phyloP scores from a whole-genome alignment of 768 basidiomycete genomes.

The Imleria badia region DNA sequence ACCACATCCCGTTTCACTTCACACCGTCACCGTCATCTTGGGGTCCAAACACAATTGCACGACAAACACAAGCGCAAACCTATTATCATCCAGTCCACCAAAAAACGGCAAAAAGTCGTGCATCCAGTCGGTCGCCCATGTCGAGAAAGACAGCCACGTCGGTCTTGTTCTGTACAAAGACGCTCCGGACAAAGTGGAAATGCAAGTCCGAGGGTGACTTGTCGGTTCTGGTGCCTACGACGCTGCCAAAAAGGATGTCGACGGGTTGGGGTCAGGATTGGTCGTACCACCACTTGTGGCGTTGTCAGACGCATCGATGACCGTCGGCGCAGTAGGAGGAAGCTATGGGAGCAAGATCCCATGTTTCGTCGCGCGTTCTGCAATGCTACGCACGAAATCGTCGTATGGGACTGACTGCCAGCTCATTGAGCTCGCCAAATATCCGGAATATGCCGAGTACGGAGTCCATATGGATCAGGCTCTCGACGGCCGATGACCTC shows the following conservation, averaged over 20 bases:
- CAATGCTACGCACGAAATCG: slow-evolving; percentile 69
- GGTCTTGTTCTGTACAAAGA: slow-evolving; percentile 66
- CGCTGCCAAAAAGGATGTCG: slow-evolving; percentile 55
- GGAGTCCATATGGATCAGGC: slow-evolving; percentile 71
- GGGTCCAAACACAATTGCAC: slow-evolving; percentile 77
- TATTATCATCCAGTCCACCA: slow-evolving; percentile 92
- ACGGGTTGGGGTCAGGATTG: slow-evolving; percentile 52
- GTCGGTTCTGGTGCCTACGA: slow-evolving; percentile 26
- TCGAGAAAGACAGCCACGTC: slow-evolving; percentile 89
- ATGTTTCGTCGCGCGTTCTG: slow-evolving; percentile 58
- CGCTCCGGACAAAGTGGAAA: slow-evolving; percentile 79
- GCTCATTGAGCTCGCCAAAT: slow-evolving; percentile 69
- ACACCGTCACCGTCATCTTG: slow-evolving; percentile 72
- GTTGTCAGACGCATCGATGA: slow-evolving; percentile 1
- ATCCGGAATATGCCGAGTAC: slow-evolving; percentile 72
- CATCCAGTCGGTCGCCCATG: slow-evolving; percentile 44
- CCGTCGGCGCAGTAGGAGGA: slow-evolving; percentile 34
- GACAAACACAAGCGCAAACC: slow-evolving; percentile 81
- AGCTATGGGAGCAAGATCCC: slow-evolving; percentile 81
- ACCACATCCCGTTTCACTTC: slow-evolving; percentile 48
- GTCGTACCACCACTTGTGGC: neutral
- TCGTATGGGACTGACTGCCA: slow-evolving; percentile 74
- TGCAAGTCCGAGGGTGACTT: slow-evolving; percentile 56
- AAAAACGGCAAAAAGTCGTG: slow-evolving; percentile 90
- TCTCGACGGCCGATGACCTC: slow-evolving; percentile 62